Percentiles rank a stretch among this genome's conserved stretches.
These are phyloP conservation scores for Xylariales sp. DNA, from an alignment of 2,329 filamentous ascomycete genomes.

Conservation along the genomic window DNA sequence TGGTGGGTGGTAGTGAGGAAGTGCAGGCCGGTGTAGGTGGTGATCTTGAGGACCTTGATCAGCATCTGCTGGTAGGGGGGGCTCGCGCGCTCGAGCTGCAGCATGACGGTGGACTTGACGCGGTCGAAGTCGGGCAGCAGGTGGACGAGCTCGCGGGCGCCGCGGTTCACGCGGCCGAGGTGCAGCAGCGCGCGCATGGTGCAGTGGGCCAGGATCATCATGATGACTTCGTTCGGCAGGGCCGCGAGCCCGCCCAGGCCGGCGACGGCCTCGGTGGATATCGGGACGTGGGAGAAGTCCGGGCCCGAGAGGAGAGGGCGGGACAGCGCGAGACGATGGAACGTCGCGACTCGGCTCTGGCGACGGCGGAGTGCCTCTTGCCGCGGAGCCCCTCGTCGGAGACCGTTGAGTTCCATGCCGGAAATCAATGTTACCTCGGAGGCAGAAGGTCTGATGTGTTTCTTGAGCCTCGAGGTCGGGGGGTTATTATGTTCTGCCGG, in stretches of 20 bases:
- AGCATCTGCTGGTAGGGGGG: conserved; percentile 36
- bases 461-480: too few species aligned
- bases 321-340: not conserved
- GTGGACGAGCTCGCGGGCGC: conserved; percentile 15
- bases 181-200: conserved; percentile 37
- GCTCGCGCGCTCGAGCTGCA: conserved; percentile 35
- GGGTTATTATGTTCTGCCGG: too few species aligned
- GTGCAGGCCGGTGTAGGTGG: conserved; percentile 35
- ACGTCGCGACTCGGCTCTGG: not conserved
- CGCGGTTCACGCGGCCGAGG: conserved; percentile 38
- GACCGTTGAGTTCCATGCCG: too few species aligned
- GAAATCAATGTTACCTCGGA: too few species aligned
- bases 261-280: conserved; percentile 10
- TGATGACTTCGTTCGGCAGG: conserved; percentile 42
- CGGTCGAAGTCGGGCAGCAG: conserved; percentile 29
- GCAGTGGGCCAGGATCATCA: conserved; percentile 38
- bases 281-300: not conserved
- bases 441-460: too few species aligned
- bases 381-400: too few species aligned
- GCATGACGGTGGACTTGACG: conserved; percentile 34
- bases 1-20: conserved; percentile 33
- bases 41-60: conserved; percentile 37
- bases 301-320: conserved; percentile 29
- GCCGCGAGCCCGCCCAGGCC: conserved; percentile 36
- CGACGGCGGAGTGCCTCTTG: not conserved